Base-by-base conservation (phyloP, 2,329 filamentous ascomycete genomes). In the Monosporascus sp. region DNA sequence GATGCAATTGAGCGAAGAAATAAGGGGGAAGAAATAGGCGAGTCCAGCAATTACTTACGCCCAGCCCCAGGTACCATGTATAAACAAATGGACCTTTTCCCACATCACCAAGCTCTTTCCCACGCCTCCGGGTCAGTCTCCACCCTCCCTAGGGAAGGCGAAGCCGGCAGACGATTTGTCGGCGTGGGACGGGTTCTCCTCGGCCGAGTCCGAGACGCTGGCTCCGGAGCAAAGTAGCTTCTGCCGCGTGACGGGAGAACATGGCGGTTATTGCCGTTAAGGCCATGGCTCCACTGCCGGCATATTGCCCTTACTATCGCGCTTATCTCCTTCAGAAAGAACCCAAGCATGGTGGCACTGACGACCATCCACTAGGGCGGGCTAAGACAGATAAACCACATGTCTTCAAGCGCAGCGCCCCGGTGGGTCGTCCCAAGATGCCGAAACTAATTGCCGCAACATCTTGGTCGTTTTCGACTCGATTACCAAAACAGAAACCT, bases 271-370 rank as follows among this genome's bases (percentile, higher is more conserved):
- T 35, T 35, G 31, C 41, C 35, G 41, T 55, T 46, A 37, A 40
- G 46, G 14, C 43, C 43, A 43, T 55, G 50, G 49, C 53, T 55
- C 53, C 58, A 48, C 58, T 52, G 62, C 63, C 37, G 65, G 70
- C 68, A 72, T 68, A 54, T 63, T 62, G 71, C 72, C 59, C 75
- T 78, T 78, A 78, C 75, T 80, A 80, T 79, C 77, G 74, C 77
- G 76, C 75, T 78, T 80, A 65, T 79, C 77, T 75, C 76, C 75
- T 79, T 79, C 76, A 78, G 76, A 78, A 77, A 77, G 71, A 70
- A 71, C 65, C 71, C 72, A 69, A 68, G 67, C 59, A 48, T 60
- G 63, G 62, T 60, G 63, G 62, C 61, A 64, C 63, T 53, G 49
- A 58, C 63, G 51, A 55, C 52, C 46, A 22, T 31, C 22, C 20